phyloP scores from a whole-genome alignment of 164 flowering plant species.

The Annona cherimola region DNA sequence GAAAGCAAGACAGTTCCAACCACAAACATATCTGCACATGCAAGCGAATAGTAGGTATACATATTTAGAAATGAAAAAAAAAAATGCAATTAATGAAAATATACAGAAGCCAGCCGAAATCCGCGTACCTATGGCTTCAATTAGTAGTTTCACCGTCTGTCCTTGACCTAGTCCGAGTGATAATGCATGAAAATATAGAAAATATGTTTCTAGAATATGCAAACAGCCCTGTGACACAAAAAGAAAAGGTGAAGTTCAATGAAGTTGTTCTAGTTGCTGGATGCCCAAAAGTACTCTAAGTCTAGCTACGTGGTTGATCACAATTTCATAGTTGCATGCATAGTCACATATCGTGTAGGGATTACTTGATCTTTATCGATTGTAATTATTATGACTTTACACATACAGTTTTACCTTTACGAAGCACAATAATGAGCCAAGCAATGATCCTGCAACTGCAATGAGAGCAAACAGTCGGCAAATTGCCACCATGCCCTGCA shows the following conservation, averaged over 20 bases:
- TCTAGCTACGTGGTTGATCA: too few species aligned
- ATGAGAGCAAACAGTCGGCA: constrained; percentile 71
- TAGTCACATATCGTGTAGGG: too few species aligned
- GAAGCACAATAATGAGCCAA: constrained; percentile 75
- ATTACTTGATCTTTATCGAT: too few species aligned
- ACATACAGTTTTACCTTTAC: constrained; percentile 48
- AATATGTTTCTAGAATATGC: not conserved
- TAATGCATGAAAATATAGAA: not conserved
- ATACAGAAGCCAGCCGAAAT: too few species aligned
- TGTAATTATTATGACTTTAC: not conserved
- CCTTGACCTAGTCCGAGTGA: not conserved
- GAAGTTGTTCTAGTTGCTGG: too few species aligned
- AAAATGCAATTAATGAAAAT: too few species aligned
- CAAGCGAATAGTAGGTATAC: not conserved
- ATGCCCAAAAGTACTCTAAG: too few species aligned
- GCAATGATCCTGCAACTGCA: constrained; percentile 65
- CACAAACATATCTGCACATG: constrained; percentile 64
- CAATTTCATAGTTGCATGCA: too few species aligned
- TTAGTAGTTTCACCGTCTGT: not conserved
- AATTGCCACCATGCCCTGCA: constrained; percentile 57
- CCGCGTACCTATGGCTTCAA: constrained; percentile 57
- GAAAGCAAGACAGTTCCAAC: constrained; percentile 71
- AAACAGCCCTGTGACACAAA: not conserved
- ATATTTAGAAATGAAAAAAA: too few species aligned
- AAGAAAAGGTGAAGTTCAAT: too few species aligned